Percentiles rank a stretch among this genome's conserved stretches.
Conservation (phyloP, 1,284 basidiomycete genomes). For the Farysia itapuensis region DNA sequence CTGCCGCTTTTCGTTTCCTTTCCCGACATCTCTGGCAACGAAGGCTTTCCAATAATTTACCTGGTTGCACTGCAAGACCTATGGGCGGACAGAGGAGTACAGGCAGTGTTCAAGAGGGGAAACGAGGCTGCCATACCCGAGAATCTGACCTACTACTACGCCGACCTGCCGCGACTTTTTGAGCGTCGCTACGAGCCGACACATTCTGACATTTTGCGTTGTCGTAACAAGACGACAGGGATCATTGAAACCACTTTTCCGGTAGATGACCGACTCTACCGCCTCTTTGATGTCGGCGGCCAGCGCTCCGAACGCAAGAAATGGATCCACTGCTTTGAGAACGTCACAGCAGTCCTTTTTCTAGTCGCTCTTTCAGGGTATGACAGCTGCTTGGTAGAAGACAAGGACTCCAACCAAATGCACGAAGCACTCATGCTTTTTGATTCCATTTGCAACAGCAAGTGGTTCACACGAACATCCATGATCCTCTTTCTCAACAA, state of each 20-base stretch:
- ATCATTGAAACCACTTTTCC: conserved; percentile 90
- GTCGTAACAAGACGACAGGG: conserved; percentile 82
- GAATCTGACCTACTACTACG: conserved; percentile 71
- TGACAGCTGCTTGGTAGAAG: conserved; percentile 90
- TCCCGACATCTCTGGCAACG: conserved; percentile 68
- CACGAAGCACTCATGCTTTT: conserved; percentile 93
- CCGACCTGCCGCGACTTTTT: conserved; percentile 78
- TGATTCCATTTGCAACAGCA: conserved; percentile 93
- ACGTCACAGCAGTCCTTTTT: conserved; percentile 77
- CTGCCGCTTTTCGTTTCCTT: conserved; percentile 42
- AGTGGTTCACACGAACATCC: conserved; percentile 88
- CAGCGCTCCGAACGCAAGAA: conserved; percentile 86
- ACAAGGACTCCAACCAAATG: conserved; percentile 92
- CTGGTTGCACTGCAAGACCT: conserved; percentile 70
- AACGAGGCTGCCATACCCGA: conserved; percentile 87
- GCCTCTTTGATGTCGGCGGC: conserved; percentile 86
- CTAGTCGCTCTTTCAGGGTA: conserved; percentile 83
- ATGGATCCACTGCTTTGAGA: conserved; percentile 62
- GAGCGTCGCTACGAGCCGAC: conserved; percentile 70
- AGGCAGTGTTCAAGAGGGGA: conserved; percentile 72
- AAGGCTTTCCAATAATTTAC: conserved; percentile 72
- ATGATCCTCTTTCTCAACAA: conserved; percentile 73
- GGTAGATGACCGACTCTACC: conserved; percentile 51
- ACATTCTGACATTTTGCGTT: conserved; percentile 76
- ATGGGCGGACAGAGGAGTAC: conserved; percentile 77